Base-by-base conservation (phyloP, 2,329 filamentous ascomycete species). In the Verruconis gallopava region DNA sequence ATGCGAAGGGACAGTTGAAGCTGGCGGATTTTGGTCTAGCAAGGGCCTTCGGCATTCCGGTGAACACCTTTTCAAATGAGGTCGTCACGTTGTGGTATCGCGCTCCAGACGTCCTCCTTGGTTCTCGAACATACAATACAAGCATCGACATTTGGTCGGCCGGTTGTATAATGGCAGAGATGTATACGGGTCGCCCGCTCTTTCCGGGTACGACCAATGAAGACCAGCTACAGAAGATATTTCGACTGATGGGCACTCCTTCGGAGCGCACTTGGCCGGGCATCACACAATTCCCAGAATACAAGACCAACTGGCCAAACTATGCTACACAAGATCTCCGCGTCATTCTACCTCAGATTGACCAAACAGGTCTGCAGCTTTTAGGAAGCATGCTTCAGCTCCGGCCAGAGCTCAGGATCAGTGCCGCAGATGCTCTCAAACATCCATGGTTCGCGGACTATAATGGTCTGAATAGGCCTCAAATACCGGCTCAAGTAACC, bases 101-200 rank as follows among this genome's bases (percentile, higher is more conserved):
- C 34, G 91, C 91, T 1, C 91, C 91, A 0, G 91, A 98, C 54
- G 91, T 98, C 37, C 73, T 98, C 40, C 74, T 98, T 36, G 91
- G 91, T 40, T 91, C 83, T 54, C 72, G 91, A 50, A 96, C 91
- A 17, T 98, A 98, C 68, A 98, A 94, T 65, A 98, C 91, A n/a
- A 93, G 85, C 64, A 96, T 98, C 60, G 91, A 98, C 56, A 96
- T 98, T 58, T 98, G 91, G 91, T 94, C 85, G 4, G 91, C 91
- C 4, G 91, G 91, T 44, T 98, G 91, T 62, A 98, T 98, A 69
- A 96, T 98, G 91, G 91, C 91, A 6, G 91, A 98, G 65, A 95
- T 98, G 86, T 96, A 93, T 62, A 95, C 89, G 0, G 91, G 91
- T 3, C 76, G 91, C 14, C 91, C 91, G 0, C 73, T 98, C 4